Base-by-base conservation (phyloP, 768 basidiomycete species). In the Tricholoma flavovirens region DNA sequence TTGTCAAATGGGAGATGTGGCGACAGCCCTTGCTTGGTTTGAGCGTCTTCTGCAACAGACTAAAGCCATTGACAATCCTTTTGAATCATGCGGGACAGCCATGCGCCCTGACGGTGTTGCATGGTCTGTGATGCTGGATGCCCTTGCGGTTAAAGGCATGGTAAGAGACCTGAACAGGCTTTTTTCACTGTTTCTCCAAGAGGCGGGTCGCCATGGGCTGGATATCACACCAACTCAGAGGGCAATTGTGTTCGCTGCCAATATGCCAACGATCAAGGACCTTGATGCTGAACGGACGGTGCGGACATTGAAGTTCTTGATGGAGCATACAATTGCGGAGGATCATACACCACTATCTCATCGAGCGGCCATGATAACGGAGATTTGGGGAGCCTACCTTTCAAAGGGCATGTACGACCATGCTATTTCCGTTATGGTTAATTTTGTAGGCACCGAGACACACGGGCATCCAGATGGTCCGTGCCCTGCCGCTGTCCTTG, bases 1-100 rank as follows among this genome's bases (percentile, higher is more conserved):
- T 68, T 77, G 83, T 60, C 68, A 75, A 11, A 67, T 71, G 9
- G 82, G 80, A 11, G 92, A 94, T 63, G 63, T 85, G 5, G 61
- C 71, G 2, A 84, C 81, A 0, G 90, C 90, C 0, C 62, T 85
- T 42, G 66, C 73, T 5, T 95, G 92, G 92, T 90, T 87, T 62
- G 75, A 84, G 40, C 78, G 81, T 48, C 74, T 93, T 29, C 69
- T 87, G 46, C 66, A 83, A 57, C 60, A 63, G 22, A 64, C 64
- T 42, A 22, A 62, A 54, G 61, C 66, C 63, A 60, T 61, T 58
- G 55, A 60, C 32, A 63, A 75, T 58, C 75, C 76, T 1, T 80
- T 73, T 59, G 71, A 77, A 50, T 69, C 82, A 1, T 66, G 77
- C 6, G 69, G 66, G 9, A 66, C 67, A 0, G 75, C 82, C 15